Conservation (phyloP, 192 early-diverging fungal genomes). For the Backusella circina region DNA sequence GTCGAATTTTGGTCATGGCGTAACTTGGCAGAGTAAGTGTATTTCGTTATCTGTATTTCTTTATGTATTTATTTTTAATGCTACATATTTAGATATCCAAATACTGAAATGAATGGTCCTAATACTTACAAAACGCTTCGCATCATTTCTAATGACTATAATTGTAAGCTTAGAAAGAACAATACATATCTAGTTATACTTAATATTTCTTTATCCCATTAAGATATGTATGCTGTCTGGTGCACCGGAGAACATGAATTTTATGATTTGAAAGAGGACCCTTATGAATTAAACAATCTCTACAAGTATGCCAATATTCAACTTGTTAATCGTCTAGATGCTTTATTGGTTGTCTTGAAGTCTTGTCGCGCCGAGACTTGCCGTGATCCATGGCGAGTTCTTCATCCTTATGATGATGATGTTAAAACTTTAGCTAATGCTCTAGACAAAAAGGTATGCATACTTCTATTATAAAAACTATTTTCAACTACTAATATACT, state of each 20-base stretch:
- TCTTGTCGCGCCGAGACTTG: slow-evolving; percentile 52
- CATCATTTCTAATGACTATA: slow-evolving; percentile 44
- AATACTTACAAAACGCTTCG: slow-evolving; percentile 57
- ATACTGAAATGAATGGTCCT: not conserved
- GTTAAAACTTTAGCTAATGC: slow-evolving; percentile 16
- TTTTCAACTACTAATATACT: not conserved
- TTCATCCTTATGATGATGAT: slow-evolving; percentile 36
- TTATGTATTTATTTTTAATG: not conserved
- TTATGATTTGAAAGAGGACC: slow-evolving; percentile 53
- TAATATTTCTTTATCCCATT: not conserved
- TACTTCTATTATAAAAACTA: not conserved
- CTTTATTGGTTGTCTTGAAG: slow-evolving; percentile 45
- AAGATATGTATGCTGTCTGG: slow-evolving; percentile 51
- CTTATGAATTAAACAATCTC: slow-evolving; percentile 54
- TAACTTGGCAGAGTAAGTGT: slow-evolving; percentile 19
- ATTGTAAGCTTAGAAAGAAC: slow-evolving; percentile 23
- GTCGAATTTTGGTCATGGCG: slow-evolving; percentile 47
- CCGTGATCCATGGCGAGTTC: slow-evolving; percentile 51
- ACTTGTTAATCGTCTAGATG: slow-evolving; percentile 55
- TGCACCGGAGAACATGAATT: slow-evolving; percentile 55
- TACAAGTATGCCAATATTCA: slow-evolving; percentile 33
- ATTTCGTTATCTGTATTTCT: not conserved
- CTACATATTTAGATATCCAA: slow-evolving; percentile 17
- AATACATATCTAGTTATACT: not conserved
- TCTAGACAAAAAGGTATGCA: slow-evolving; percentile 3